Conservation (phyloP, 352 stramenopile species). For the Pythium coloratum region DNA sequence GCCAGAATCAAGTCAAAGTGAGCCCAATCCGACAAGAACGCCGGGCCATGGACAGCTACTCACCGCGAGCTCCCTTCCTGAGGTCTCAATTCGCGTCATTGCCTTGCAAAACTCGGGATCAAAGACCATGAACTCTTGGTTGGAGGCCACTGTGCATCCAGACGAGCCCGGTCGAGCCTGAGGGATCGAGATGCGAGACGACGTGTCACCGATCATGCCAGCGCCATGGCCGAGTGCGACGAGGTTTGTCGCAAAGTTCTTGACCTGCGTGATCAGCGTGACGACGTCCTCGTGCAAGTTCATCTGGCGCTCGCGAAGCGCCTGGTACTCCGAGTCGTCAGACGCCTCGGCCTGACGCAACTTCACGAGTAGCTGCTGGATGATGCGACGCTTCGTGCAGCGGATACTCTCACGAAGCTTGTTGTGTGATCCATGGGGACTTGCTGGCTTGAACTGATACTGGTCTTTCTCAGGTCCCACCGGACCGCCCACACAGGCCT, state of each 20-base stretch:
- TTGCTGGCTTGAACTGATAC: conserved; percentile 23
- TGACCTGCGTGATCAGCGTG: conserved; percentile 34
- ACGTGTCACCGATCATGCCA: conserved; percentile 31
- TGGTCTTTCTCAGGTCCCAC: conserved; percentile 15
- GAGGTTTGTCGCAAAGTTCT: conserved; percentile 44
- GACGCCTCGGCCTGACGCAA: conserved; percentile 39
- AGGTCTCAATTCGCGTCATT: conserved; percentile 28
- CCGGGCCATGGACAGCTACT: neutral
- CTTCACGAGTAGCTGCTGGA: conserved; percentile 49
- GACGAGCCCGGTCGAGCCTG: conserved; percentile 6
- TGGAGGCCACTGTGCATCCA: neutral
- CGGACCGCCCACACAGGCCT: conserved; percentile 9
- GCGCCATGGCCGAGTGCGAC: conserved; percentile 39
- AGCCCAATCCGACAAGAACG: neutral
- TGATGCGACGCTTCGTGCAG: conserved; percentile 42
- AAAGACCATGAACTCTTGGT: conserved; percentile 23
- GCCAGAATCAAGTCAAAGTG: neutral
- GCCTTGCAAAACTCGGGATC: conserved; percentile 26
- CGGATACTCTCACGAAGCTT: conserved; percentile 40
- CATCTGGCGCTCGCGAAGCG: conserved; percentile 34
- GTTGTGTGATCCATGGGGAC: conserved; percentile 7
- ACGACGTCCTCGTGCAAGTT: conserved; percentile 31
- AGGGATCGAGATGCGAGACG: conserved; percentile 25
- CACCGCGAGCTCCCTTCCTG: conserved; percentile 31
- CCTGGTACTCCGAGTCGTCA: conserved; percentile 42